These are phyloP conservation scores for Carex cristatella DNA, from an alignment of 176 grass and related monocot genomes.

Conservation along the genomic window DNA sequence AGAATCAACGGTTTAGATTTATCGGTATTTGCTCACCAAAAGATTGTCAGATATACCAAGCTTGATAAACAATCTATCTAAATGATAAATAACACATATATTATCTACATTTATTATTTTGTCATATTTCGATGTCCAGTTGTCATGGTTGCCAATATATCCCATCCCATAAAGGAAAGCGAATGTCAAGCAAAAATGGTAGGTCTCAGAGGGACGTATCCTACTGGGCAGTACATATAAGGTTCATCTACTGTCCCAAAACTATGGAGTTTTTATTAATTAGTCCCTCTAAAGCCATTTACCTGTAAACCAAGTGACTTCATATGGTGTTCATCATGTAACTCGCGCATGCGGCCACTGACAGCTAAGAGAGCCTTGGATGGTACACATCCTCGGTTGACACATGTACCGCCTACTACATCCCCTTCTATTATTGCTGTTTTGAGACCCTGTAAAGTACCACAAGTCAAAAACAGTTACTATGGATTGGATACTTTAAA, in stretches of 20 bases:
- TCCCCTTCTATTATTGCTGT: constrained; percentile 96
- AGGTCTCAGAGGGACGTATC: neutral
- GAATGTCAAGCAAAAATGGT: neutral
- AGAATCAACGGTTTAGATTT: neutral
- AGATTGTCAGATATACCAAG: neutral
- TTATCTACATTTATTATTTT: neutral
- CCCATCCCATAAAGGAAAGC: neutral
- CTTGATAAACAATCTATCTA: neutral
- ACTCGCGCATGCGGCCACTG: constrained; percentile 85
- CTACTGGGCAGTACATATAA: neutral
- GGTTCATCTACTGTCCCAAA: neutral
- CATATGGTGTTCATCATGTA: constrained; percentile 87
- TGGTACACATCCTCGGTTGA: constrained; percentile 87
- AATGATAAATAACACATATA: neutral
- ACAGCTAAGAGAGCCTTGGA: constrained; percentile 97
- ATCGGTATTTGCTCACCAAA: neutral
- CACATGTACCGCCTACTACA: constrained; percentile 86
- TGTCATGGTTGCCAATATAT: neutral
- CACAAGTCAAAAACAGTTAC: neutral
- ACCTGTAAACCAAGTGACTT: constrained; percentile 90
- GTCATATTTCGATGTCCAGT: neutral
- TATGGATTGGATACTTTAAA: neutral
- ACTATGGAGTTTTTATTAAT: neutral
- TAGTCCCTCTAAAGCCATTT: constrained; percentile 13
- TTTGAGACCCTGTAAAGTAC: constrained; percentile 54